Percentiles rank a stretch among this genome's conserved stretches.
These are phyloP conservation scores for Dicorynia guianensis DNA, from an alignment of 306 rosid genomes.

Conservation along the genomic window DNA sequence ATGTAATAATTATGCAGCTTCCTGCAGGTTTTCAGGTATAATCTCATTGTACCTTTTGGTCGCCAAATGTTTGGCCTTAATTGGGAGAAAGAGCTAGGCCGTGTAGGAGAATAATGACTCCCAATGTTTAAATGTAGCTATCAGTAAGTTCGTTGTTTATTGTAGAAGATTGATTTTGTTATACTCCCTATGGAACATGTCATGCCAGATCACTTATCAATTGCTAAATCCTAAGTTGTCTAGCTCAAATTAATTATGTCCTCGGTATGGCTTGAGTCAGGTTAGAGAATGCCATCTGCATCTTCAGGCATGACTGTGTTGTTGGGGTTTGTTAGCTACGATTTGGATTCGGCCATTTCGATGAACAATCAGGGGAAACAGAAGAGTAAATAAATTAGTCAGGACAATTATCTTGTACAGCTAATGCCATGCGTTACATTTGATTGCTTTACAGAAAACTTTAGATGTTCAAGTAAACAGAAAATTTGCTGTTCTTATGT, in stretches of 20 bases:
- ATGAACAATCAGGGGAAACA: slow-evolving; percentile 1
- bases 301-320: too few species aligned
- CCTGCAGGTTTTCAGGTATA: slow-evolving; percentile 80
- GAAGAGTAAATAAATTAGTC: background rate
- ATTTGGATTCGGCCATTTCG: background rate
- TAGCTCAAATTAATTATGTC: too few species aligned
- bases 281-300: too few species aligned
- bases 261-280: too few species aligned
- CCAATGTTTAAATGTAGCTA: background rate
- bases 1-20: slow-evolving; percentile 10
- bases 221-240: too few species aligned
- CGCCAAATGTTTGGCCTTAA: slow-evolving; percentile 84
- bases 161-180: too few species aligned
- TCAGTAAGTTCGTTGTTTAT: too few species aligned
- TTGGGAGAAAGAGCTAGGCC: slow-evolving; percentile 88
- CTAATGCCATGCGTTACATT: too few species aligned
- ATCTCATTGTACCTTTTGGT: slow-evolving; percentile 88
- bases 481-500: too few species aligned
- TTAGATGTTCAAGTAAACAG: too few species aligned
- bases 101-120: slow-evolving; percentile 57
- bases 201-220: background rate
- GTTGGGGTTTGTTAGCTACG: too few species aligned
- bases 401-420: background rate
- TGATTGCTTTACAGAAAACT: too few species aligned
- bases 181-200: background rate